Conservation (phyloP, 495 filamentous ascomycete species). For the Penicillium tannophilum region DNA sequence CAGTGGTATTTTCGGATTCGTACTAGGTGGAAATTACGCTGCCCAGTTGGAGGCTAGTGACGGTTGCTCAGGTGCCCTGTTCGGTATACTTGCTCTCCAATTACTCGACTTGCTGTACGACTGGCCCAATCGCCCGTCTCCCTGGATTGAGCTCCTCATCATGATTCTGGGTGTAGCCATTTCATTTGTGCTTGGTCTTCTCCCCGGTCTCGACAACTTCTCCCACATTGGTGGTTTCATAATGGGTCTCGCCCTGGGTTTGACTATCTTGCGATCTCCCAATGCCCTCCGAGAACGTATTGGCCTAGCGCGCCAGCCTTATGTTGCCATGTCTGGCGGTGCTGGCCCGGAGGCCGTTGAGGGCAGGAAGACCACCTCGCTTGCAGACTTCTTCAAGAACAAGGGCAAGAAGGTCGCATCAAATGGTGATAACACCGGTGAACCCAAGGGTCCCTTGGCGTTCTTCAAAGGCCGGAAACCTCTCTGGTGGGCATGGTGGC, state of each 20-base stretch:
- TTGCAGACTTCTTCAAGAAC: conserved; percentile 46
- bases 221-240: conserved; percentile 94
- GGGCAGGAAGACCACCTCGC: conserved; percentile 29
- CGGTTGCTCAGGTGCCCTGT: conserved; percentile 86
- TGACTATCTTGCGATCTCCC: conserved; percentile 86
- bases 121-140: conserved; percentile 74
- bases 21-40: conserved; percentile 92
- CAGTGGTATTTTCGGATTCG: conserved; percentile 93
- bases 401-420: conserved; percentile 26
- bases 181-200: conserved; percentile 87
- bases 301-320: conserved; percentile 64
- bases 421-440: conserved; percentile 20
- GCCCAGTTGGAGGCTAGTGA: conserved; percentile 76
- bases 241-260: conserved; percentile 84
- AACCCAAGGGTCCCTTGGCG: conserved; percentile 63
- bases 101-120: conserved; percentile 90
- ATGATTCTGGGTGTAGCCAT: conserved; percentile 83
- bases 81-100: conserved; percentile 85
- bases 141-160: conserved; percentile 78
- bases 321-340: conserved; percentile 59
- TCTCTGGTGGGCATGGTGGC: conserved; percentile 98
- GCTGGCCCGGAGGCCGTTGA: conserved; percentile 26
- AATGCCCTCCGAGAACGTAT: conserved; percentile 76
- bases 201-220: conserved; percentile 96
- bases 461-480: conserved; percentile 93